Evolutionary conservation across 257 asterid species (phyloP).

Genomic region (Thymus quinquecostatus): DNA sequence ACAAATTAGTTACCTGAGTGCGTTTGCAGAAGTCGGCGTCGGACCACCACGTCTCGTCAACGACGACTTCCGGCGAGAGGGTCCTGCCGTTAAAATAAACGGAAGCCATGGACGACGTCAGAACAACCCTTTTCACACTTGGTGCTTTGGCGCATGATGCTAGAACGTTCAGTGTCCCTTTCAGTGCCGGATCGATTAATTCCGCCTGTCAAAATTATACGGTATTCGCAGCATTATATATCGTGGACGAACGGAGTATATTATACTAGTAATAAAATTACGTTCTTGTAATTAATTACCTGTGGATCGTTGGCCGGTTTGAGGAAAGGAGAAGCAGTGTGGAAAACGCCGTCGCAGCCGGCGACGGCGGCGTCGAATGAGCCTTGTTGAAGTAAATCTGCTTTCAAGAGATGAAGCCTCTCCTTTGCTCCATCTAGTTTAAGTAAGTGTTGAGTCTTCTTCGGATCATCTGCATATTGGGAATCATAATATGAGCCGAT

Average conservation of each 20-base stretch:
- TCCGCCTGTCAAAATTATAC: not conserved
- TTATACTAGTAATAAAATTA: no score
- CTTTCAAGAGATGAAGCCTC: not conserved
- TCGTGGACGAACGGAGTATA: no score
- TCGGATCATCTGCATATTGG: not conserved
- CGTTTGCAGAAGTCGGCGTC: not conserved
- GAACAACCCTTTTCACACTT: not conserved
- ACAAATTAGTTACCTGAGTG: not conserved
- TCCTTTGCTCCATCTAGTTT: not conserved
- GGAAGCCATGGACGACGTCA: not conserved
- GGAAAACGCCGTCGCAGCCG: conserved; percentile 3
- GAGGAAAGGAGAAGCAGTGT: not conserved
- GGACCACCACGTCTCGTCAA: conserved; percentile 4
- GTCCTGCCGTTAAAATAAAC: conserved; percentile 1
- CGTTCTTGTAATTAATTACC: no score
- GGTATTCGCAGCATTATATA: no score
- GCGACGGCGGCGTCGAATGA: not conserved
- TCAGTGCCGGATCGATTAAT: not conserved
- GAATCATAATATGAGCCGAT: no score
- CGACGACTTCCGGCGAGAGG: not conserved
- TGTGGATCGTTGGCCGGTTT: no score
- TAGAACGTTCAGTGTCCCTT: not conserved
- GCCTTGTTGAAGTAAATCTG: not conserved
- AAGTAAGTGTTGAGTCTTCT: not conserved
- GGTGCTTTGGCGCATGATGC: not conserved